Percentiles rank a stretch among this genome's conserved stretches.
phyloP scores from a whole-genome alignment of 371 early-diverging fungal species.

The Coemansia sp. region DNA sequence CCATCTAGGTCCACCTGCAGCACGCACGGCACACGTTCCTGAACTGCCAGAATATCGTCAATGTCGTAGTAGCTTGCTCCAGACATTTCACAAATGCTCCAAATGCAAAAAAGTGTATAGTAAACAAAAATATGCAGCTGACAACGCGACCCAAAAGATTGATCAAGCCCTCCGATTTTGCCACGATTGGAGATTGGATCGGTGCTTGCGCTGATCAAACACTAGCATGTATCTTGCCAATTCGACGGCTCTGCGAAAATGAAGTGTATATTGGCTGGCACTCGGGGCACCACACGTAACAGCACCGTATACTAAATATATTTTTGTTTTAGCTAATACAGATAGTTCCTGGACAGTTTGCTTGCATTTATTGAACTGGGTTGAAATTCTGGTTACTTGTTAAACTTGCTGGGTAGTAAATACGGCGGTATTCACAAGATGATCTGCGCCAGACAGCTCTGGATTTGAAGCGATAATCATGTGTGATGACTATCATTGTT shows the following conservation, averaged over 20 bases:
- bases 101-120: neutral
- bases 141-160: neutral
- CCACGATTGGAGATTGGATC: neutral
- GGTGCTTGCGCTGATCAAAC: neutral
- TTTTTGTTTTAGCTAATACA: neutral
- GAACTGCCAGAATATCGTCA: constrained; percentile 46
- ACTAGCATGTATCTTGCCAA: neutral
- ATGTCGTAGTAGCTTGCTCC: constrained; percentile 44
- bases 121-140: neutral
- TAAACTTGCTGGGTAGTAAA: neutral
- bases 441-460: no score
- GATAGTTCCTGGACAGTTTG: neutral
- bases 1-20: constrained; percentile 47
- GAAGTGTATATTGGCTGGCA: no score
- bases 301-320: no score
- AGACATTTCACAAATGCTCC: constrained; percentile 19
- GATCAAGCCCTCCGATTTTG: no score
- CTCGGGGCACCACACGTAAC: no score
- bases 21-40: constrained; percentile 48
- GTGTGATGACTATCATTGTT: neutral
- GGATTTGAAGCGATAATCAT: no score
- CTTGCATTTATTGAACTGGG: no score
- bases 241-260: no score
- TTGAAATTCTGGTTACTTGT: no score
- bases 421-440: neutral